phyloP scores from a whole-genome alignment of 108 stramenopile species.

The Asterionellopsis glacialis region DNA sequence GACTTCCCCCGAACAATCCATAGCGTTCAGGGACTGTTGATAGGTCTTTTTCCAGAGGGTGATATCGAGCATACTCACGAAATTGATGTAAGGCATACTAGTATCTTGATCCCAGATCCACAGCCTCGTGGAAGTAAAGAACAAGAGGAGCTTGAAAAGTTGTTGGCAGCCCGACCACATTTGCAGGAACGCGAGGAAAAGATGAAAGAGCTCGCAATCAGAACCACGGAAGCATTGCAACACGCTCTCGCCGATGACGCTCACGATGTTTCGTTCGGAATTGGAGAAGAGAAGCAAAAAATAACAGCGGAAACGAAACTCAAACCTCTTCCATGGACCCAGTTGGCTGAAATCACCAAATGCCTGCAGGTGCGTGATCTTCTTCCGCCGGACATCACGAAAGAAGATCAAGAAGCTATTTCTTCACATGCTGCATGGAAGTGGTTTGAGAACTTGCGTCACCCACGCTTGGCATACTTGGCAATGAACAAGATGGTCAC shows the following conservation, averaged over 20 bases:
- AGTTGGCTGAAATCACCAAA: conserved; percentile 70
- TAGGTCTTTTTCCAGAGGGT: conserved; percentile 64
- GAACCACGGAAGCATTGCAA: conserved; percentile 45
- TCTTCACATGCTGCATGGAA: conserved; percentile 60
- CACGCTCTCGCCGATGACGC: conserved; percentile 37
- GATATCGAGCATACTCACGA: conserved; percentile 22
- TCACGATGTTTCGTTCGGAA: conserved; percentile 53
- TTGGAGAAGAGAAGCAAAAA: conserved; percentile 40
- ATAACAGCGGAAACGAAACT: conserved; percentile 6
- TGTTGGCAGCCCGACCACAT: conserved; percentile 46
- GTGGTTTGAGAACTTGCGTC: conserved; percentile 70
- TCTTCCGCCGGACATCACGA: conserved; percentile 50
- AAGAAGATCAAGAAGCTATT: conserved; percentile 55
- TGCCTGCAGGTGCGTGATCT: conserved; percentile 52
- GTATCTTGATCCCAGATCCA: conserved; percentile 78
- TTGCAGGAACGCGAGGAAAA: conserved; percentile 48
- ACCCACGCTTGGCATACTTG: conserved; percentile 58
- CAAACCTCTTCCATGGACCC: conserved; percentile 56
- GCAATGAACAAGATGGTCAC: conserved; percentile 64
- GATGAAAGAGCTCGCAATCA: conserved; percentile 40
- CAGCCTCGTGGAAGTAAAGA: conserved; percentile 60
- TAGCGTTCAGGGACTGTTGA: conserved; percentile 67
- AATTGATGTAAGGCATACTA: conserved; percentile 68
- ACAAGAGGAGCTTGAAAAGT: conserved; percentile 55
- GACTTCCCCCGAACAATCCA: conserved; percentile 80